A percentile compares a stretch with the other conserved stretches of the same genome.
phyloP scores from a whole-genome alignment of 345 rosid species.

The Turritis glabra region DNA sequence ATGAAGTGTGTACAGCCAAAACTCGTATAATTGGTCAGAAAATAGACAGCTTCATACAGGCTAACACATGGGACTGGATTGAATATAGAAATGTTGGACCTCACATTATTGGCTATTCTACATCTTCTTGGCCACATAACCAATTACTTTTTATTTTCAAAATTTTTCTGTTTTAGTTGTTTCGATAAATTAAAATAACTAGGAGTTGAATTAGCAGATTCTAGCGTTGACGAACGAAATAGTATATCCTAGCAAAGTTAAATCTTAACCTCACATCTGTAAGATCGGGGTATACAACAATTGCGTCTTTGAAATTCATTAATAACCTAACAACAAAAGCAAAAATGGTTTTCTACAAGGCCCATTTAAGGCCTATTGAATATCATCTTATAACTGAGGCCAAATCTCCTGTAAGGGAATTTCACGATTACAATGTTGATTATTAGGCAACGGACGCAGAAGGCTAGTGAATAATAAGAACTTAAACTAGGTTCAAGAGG shows the following conservation, averaged over 20 bases:
- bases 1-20: conserved; percentile 26
- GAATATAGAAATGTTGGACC: conserved; percentile 13
- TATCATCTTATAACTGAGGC: neutral
- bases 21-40: conserved; percentile 9
- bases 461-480: neutral
- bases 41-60: conserved; percentile 34
- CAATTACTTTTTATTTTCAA: neutral
- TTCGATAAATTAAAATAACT: neutral
- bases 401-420: neutral
- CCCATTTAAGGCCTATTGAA: neutral
- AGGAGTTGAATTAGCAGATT: conserved; percentile 21
- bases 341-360: neutral
- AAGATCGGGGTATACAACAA: neutral
- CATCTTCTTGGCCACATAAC: conserved; percentile 19
- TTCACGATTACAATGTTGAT: neutral
- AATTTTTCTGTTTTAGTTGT: neutral
- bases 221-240: neutral
- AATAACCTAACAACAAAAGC: neutral
- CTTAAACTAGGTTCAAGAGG: neutral
- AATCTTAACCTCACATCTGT: neutral
- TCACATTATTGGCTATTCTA: conserved; percentile 24
- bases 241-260: neutral
- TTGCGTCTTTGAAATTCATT: neutral
- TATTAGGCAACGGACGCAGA: neutral
- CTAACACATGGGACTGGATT: conserved; percentile 25